Base-by-base conservation (phyloP, 768 basidiomycete species). In the Dendrothele bispora region DNA sequence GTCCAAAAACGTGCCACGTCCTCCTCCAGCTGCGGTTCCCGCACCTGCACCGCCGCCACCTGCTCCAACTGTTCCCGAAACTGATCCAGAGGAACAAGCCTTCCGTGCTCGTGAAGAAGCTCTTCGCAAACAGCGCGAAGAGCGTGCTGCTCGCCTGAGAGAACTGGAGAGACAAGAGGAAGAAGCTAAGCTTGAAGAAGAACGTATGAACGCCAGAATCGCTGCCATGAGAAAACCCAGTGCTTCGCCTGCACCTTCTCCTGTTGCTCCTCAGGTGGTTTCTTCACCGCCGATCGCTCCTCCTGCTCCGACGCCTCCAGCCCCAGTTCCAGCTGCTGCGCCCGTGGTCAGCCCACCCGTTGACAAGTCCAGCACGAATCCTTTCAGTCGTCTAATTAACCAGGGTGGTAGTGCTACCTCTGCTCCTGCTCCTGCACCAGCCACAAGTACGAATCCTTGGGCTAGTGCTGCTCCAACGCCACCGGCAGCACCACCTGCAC, bases 21-120 rank as follows among this genome's bases (percentile, higher is more conserved):
- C 45, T 21, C 39, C 40, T 26, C 46, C 62, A 28, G 58, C 60
- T 26, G 46, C 50, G 1, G 55, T 56, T 4, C 50, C 50, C 6
- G 48, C 53, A n/a, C 58, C 53, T 15, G 43, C 47, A 12, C 51
- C 54, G 4, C 51, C 54, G 11, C 57, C 68, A n/a, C 50, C 57
- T 25, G 52, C 60, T 43, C 60, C 66, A 2, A 38, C 56, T 8
- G 36, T 51, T 3, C 62, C 62, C 26, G 68, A 75, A 48, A 74
- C 84, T 36, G 92, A 95, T 54, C 82, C 82, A 0, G 91, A 93
- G 61, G 95, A 97, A 51, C 81, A 77, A 36, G 74, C 69, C 14
- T 61, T 97, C 8, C 77, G 76, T 45, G 80, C 74, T 11, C 79
- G 86, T 11, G 88, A 93, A 61, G 87, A 79, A 50, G 79, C 77